phyloP scores from a whole-genome alignment of 2,329 filamentous ascomycete genomes.

The Pseudonectria buxi region DNA sequence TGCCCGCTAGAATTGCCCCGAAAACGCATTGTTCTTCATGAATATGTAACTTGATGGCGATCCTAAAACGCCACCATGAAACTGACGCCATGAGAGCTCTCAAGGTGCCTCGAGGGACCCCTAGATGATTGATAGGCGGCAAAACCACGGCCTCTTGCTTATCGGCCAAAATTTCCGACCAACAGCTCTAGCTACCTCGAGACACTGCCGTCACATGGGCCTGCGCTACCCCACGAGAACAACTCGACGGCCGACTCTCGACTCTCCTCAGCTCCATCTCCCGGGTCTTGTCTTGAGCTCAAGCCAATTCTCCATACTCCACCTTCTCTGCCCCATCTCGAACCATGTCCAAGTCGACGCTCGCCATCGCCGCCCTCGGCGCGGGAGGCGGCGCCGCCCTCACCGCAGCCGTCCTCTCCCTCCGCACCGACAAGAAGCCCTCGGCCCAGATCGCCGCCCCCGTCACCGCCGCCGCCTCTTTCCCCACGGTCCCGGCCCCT shows the following conservation, averaged over 20 bases:
- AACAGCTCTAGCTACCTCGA: not conserved
- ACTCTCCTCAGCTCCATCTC: not conserved
- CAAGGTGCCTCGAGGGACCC: too few relatives aligned
- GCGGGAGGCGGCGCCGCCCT: conserved; percentile 70
- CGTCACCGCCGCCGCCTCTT: conserved; percentile 21
- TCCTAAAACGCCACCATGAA: too few relatives aligned
- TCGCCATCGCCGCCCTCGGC: conserved; percentile 69
- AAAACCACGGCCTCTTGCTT: not conserved
- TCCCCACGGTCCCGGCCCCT: conserved; percentile 22
- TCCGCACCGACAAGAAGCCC: conserved; percentile 44
- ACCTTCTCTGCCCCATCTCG: not conserved
- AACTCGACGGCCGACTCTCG: not conserved
- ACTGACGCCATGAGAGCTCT: too few relatives aligned
- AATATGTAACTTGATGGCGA: too few relatives aligned
- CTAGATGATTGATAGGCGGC: not conserved
- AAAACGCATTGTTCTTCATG: too few relatives aligned
- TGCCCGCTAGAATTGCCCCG: too few relatives aligned
- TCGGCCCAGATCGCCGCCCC: conserved; percentile 28
- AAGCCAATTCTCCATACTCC: not conserved
- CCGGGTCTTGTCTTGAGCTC: not conserved
- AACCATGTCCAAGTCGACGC: conserved; percentile 70
- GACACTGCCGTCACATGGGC: not conserved
- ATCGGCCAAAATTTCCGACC: not conserved
- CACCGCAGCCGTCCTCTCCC: conserved; percentile 61
- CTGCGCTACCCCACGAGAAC: not conserved